These are phyloP conservation scores for Cryptococcus amylolentus DNA, from an alignment of 1,284 basidiomycete species.

Conservation along the genomic window DNA sequence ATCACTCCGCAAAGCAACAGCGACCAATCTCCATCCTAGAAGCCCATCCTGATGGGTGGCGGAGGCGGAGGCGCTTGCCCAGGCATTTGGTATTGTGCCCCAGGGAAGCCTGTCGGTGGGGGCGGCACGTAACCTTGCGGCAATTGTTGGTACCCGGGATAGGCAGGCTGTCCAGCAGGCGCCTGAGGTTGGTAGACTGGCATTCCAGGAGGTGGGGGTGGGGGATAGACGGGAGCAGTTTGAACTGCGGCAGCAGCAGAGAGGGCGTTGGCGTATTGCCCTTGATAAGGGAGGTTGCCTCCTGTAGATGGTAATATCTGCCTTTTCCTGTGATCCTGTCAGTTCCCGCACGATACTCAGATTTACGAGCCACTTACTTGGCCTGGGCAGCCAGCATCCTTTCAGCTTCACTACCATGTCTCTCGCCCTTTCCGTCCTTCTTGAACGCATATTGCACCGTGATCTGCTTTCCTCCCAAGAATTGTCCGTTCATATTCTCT, in stretches of 20 bases:
- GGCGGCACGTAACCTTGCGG: slow-evolving; percentile 14
- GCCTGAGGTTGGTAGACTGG: slow-evolving; percentile 45
- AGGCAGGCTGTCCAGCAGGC: slow-evolving; percentile 36
- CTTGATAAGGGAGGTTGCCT: slow-evolving; percentile 53
- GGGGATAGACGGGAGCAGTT: slow-evolving; percentile 55
- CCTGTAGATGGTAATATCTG: slow-evolving; percentile 23
- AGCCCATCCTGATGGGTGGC: slow-evolving; percentile 44
- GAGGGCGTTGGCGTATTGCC: slow-evolving; percentile 80
- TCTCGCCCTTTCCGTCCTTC: slow-evolving; percentile 96
- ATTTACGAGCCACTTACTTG: slow-evolving; percentile 47
- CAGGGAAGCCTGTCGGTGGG: slow-evolving; percentile 25
- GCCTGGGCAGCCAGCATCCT: slow-evolving; percentile 92
- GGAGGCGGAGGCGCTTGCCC: slow-evolving; percentile 30
- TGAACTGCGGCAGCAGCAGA: slow-evolving; percentile 57
- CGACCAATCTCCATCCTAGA: slow-evolving; percentile 9
- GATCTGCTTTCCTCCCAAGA: slow-evolving; percentile 96
- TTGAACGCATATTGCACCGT: slow-evolving; percentile 97
- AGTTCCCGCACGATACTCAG: neutral
- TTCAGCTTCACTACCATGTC: slow-evolving; percentile 93
- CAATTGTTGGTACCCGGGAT: slow-evolving; percentile 15
- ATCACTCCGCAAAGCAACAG: slow-evolving; percentile 1
- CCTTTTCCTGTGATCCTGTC: slow-evolving; percentile 30
- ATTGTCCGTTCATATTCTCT: slow-evolving; percentile 95
- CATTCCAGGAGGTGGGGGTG: slow-evolving; percentile 52
- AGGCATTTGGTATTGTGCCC: slow-evolving; percentile 13